These are phyloP conservation scores for Cryptococcus neoformans DNA, from an alignment of 1,284 basidiomycete genomes.

Conservation along the genomic window DNA sequence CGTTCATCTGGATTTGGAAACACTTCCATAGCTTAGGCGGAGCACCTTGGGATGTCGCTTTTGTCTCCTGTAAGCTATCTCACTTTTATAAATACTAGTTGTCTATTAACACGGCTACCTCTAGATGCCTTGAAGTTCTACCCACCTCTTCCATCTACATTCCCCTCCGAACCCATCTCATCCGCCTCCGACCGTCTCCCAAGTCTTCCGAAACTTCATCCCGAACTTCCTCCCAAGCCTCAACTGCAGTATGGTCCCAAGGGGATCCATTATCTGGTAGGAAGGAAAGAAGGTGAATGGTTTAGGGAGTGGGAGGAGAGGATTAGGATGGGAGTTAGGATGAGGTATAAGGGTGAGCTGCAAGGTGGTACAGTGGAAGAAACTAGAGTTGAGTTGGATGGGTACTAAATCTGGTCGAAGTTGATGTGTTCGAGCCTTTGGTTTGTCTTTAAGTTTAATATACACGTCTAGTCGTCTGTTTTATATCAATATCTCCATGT, in stretches of 20 bases:
- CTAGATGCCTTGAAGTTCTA: conserved; percentile 38
- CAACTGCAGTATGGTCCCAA: conserved; percentile 32
- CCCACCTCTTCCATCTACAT: conserved; percentile 40
- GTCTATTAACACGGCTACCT: neutral
- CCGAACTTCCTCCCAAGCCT: conserved; percentile 29
- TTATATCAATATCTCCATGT: no score
- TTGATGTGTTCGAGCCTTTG: no score
- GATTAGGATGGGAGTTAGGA: conserved; percentile 58
- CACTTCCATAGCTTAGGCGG: conserved; percentile 21
- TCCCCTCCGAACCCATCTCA: conserved; percentile 26
- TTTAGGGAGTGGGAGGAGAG: conserved; percentile 68
- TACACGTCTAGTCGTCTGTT: no score
- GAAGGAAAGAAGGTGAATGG: conserved; percentile 69
- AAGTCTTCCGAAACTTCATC: conserved; percentile 35
- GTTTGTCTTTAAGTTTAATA: no score
- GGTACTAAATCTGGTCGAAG: conserved; percentile 12
- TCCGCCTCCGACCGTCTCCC: conserved; percentile 30
- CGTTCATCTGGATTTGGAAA: conserved; percentile 66
- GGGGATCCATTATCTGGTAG: conserved; percentile 51
- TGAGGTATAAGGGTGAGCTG: conserved; percentile 35
- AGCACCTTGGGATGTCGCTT: conserved; percentile 27
- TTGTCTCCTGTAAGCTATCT: conserved; percentile 21
- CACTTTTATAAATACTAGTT: neutral
- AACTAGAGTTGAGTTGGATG: conserved; percentile 18
- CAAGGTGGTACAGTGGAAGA: conserved; percentile 10